Evolutionary conservation across 2,329 filamentous ascomycete species (phyloP).

Genomic region (Ophiocordyceps camponoti-rufipedis): DNA sequence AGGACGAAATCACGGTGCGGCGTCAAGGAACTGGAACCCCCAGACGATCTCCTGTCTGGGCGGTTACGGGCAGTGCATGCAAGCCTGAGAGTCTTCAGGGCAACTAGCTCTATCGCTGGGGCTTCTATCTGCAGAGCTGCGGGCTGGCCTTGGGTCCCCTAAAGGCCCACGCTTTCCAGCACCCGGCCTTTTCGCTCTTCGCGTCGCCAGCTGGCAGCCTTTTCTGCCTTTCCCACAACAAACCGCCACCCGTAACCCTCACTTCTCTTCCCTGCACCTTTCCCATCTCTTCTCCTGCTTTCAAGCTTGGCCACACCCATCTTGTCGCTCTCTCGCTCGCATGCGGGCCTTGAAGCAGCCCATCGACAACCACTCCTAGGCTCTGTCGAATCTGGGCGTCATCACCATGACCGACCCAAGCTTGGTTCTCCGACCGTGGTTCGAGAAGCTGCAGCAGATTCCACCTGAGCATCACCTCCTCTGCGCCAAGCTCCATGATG

Average conservation of each 20-base stretch:
- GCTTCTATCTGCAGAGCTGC: not conserved
- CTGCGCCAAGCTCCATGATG: constrained; percentile 44
- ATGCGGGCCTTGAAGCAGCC: constrained; percentile 1
- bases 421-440: constrained; percentile 24
- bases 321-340: not conserved
- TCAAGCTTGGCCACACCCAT: not conserved
- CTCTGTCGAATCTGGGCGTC: not conserved
- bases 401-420: constrained; percentile 18
- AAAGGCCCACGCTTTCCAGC: not conserved
- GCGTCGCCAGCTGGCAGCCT: not conserved
- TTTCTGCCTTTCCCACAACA: not conserved
- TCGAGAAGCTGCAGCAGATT: constrained; percentile 23
- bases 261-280: not conserved
- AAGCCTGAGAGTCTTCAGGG: not conserved
- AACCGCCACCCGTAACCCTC: not conserved
- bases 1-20: not conserved
- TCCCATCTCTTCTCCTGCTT: not conserved
- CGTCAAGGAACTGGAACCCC: not conserved
- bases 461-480: constrained; percentile 41
- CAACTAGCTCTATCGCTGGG: not conserved
- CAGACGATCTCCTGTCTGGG: not conserved
- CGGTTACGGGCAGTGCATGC: not conserved
- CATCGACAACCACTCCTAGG: not conserved
- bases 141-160: not conserved
- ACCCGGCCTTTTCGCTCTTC: not conserved